Evolutionary conservation across 2,329 filamentous ascomycete species (phyloP).

Genomic region (Colletotrichum nymphaeae): DNA sequence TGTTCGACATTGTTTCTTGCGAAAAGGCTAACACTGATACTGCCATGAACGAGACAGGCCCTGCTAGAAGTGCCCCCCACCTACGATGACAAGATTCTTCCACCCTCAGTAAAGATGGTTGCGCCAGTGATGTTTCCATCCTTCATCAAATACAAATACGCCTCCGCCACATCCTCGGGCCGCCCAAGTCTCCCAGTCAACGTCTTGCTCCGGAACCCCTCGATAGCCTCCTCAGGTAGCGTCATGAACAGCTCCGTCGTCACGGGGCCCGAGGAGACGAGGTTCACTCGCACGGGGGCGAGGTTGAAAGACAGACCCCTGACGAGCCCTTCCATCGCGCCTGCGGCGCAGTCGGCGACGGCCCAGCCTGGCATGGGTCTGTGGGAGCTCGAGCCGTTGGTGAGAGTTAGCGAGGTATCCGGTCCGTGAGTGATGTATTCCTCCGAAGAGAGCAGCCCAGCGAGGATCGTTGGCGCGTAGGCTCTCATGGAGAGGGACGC

Average conservation of each 20-base stretch:
- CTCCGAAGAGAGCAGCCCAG: not conserved
- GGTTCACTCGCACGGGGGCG: not conserved
- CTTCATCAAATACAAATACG: conserved; percentile 57
- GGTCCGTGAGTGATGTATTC: not conserved
- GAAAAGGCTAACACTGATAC: no score
- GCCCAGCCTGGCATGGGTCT: no score
- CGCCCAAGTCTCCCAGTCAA: not conserved
- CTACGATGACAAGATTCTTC: conserved; percentile 17
- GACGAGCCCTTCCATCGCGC: conserved; percentile 10
- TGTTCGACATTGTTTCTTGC: no score
- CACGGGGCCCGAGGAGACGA: conserved; percentile 14
- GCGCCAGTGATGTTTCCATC: conserved; percentile 51
- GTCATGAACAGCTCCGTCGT: conserved; percentile 7
- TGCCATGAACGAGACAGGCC: no score
- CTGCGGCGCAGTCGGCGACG: not conserved
- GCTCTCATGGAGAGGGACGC: conserved; percentile 6
- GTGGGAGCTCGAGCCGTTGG: conserved; percentile 20
- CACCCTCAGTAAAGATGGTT: conserved; percentile 42
- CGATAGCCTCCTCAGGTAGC: not conserved
- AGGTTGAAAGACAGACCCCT: conserved; percentile 2
- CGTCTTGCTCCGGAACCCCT: conserved; percentile 10
- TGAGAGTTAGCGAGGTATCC: conserved; percentile 19
- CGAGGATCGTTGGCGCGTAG: conserved; percentile 10
- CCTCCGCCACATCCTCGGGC: conserved; percentile 55
- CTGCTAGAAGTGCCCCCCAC: not conserved